Percentiles rank a stretch among this genome's conserved stretches.
Evolutionary conservation across 2,329 filamentous ascomycete genomes (phyloP).

Genomic region (Ceratocystis papillata): DNA sequence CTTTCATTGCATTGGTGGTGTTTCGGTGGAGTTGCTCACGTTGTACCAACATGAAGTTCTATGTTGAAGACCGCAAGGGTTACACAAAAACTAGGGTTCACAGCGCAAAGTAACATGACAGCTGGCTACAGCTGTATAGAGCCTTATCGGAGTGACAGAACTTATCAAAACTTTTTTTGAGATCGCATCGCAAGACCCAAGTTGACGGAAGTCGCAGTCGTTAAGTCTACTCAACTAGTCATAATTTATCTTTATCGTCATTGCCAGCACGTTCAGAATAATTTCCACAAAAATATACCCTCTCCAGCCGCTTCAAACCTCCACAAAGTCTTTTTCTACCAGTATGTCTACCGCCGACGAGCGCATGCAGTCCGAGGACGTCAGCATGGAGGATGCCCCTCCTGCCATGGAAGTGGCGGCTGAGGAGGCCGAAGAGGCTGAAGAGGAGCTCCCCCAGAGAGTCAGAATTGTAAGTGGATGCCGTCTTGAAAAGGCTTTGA

Average conservation of each 20-base stretch:
- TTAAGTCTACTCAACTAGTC: not conserved
- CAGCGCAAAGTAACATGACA: rapidly evolving
- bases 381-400: slow-evolving; percentile 39
- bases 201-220: not conserved
- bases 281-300: not conserved
- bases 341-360: slow-evolving; percentile 21
- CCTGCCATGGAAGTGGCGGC: slow-evolving; percentile 30
- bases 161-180: slow-evolving; percentile 15
- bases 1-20: too few species aligned
- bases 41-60: not conserved
- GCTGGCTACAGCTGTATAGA: not conserved
- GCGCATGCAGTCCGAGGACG: slow-evolving; percentile 28
- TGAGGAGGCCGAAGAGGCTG: slow-evolving; percentile 34
- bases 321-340: not conserved
- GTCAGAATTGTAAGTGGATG: slow-evolving; percentile 48
- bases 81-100: not conserved
- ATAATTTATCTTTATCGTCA: not conserved
- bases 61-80: not conserved
- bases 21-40: not conserved
- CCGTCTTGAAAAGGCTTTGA: not conserved
- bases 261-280: too few species aligned
- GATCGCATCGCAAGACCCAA: not conserved
- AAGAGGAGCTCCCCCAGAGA: slow-evolving; percentile 41
- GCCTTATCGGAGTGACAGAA: slow-evolving; percentile 2
- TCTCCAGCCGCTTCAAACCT: not conserved